Percentiles rank a stretch among this genome's conserved stretches.
These are phyloP conservation scores for Cucurbita ficifolia DNA, from an alignment of 306 rosid genomes.

Conservation along the genomic window DNA sequence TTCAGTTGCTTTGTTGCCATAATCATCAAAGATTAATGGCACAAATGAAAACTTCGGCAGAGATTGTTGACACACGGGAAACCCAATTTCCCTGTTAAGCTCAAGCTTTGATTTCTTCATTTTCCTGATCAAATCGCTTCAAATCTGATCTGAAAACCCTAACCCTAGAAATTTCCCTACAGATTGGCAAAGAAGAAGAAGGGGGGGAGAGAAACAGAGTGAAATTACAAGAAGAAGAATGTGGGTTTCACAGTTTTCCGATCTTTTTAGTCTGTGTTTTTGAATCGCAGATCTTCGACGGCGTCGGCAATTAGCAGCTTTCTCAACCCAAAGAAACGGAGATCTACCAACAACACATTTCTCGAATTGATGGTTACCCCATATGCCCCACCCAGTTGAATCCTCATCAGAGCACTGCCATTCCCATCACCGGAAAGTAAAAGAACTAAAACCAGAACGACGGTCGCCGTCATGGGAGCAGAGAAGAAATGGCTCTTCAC, in stretches of 20 bases:
- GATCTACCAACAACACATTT: conserved; percentile 40
- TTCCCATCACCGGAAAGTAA: neutral
- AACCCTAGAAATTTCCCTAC: conserved; percentile 4
- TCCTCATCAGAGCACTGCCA: neutral
- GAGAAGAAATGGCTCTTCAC: conserved; percentile 83
- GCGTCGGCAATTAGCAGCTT: neutral
- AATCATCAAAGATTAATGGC: neutral
- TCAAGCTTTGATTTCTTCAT: neutral
- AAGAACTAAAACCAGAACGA: neutral
- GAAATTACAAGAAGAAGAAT: neutral
- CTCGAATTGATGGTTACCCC: conserved; percentile 17
- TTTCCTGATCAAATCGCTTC: conserved; percentile 8
- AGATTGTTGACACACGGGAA: neutral
- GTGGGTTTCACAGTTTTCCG: neutral
- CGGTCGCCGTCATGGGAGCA: conserved; percentile 46
- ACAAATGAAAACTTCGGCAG: neutral
- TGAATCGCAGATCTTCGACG: conserved; percentile 15
- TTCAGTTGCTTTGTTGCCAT: neutral
- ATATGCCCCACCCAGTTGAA: conserved; percentile 18
- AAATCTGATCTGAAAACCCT: conserved; percentile 31
- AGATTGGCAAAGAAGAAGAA: neutral
- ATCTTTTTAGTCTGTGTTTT: neutral
- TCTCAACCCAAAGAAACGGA: conserved; percentile 10
- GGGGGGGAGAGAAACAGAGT: neutral
- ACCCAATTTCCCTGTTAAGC: neutral